Conservation (phyloP, 73 alveolate species). For the Effrenium voratum region DNA sequence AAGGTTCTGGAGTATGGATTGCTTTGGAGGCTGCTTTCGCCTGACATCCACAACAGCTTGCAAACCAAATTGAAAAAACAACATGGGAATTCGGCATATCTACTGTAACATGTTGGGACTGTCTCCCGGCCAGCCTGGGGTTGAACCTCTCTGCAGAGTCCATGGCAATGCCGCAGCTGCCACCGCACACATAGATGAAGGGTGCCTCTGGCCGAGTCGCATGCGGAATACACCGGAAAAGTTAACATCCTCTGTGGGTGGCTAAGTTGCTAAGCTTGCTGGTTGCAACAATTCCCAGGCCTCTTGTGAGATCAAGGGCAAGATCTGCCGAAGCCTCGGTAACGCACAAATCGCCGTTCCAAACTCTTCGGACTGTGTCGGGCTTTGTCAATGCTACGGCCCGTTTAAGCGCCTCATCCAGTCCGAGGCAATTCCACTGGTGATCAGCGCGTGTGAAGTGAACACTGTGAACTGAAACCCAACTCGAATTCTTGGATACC, state of each 20-base stretch:
- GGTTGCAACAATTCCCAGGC: neutral
- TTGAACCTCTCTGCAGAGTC: constrained; percentile 73
- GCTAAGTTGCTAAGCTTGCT: neutral
- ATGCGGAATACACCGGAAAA: no score
- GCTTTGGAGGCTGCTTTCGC: no score
- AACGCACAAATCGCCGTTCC: neutral
- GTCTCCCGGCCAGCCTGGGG: constrained; percentile 27
- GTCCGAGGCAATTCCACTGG: neutral
- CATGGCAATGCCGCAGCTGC: constrained; percentile 59
- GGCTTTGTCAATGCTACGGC: neutral
- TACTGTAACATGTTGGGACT: neutral
- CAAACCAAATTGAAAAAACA: neutral
- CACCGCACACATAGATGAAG: constrained; percentile 58
- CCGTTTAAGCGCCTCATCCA: neutral
- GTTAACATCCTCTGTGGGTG: no score
- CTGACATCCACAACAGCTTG: neutral
- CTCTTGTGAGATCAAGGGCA: constrained; percentile 66
- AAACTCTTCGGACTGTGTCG: neutral
- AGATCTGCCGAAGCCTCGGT: constrained; percentile 33
- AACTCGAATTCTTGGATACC: neutral
- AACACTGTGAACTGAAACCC: neutral
- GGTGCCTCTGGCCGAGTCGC: constrained; percentile 45
- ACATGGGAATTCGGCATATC: neutral
- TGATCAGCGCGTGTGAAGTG: neutral
- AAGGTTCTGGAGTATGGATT: no score